Conservation (phyloP, 2,329 filamentous ascomycete genomes). For the Alternaria sp. region DNA sequence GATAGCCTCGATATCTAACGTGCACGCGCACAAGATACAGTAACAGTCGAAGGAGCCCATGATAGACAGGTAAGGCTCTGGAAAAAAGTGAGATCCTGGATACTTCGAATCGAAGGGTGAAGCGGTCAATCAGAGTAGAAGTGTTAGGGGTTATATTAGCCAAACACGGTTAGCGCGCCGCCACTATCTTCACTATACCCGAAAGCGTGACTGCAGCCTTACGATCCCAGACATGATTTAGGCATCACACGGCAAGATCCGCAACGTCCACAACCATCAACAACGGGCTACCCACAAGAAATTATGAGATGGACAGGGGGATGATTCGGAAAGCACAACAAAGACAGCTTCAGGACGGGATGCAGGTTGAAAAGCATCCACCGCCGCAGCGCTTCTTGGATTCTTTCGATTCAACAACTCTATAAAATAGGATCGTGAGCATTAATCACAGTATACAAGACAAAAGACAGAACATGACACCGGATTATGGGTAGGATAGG, state of each 20-base stretch:
- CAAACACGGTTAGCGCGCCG: constrained; percentile 5
- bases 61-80: neutral
- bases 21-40: constrained; percentile 27
- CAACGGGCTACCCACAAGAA: neutral
- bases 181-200: neutral
- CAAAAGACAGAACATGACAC: neutral
- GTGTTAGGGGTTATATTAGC: neutral
- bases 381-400: constrained; percentile 4
- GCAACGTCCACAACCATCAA: neutral
- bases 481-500: neutral
- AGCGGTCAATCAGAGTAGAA: neutral
- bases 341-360: constrained; percentile 6
- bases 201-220: constrained; percentile 5
- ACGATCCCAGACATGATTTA: neutral
- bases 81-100: neutral
- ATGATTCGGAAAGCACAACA: neutral
- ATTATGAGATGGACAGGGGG: neutral
- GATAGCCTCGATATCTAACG: constrained; percentile 6
- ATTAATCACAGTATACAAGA: neutral
- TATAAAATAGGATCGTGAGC: constrained; percentile 14
- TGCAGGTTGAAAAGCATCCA: constrained; percentile 30
- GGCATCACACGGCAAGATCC: constrained; percentile 2
- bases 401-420: constrained; percentile 12
- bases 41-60: constrained; percentile 33
- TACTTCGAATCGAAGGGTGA: neutral